A percentile compares a stretch with the other conserved stretches of the same genome.
phyloP scores from a whole-genome alignment of 129 eudicot species.

The Tanacetum coccineum region DNA sequence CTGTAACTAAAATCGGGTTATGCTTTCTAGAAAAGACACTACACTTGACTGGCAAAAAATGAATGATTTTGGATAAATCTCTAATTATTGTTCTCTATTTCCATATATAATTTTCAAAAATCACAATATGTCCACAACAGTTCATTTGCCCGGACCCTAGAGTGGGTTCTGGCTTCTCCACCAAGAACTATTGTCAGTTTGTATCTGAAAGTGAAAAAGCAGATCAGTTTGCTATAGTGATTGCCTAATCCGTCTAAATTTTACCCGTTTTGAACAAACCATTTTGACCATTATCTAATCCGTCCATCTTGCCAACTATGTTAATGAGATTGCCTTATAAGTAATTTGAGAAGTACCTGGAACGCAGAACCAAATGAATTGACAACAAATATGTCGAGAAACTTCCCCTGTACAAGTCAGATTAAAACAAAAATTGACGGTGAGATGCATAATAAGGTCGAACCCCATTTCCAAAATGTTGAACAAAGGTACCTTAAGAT shows the following conservation, averaged over 20 bases:
- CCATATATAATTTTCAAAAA: not conserved
- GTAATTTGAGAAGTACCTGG: constrained; percentile 49
- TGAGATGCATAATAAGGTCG: too few species aligned
- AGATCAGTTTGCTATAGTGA: not conserved
- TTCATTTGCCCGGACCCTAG: not conserved
- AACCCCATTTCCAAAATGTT: too few species aligned
- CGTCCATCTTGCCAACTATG: not conserved
- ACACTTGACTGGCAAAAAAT: constrained; percentile 9
- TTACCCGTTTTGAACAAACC: too few species aligned
- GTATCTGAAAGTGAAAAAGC: not conserved
- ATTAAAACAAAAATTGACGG: too few species aligned
- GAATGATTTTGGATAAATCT: not conserved
- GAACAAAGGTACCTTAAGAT: too few species aligned
- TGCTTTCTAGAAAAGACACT: too few species aligned
- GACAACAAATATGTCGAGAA: constrained; percentile 92
- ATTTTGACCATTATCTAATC: too few species aligned
- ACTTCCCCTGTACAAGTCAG: constrained; percentile 52
- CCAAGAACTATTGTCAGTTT: not conserved
- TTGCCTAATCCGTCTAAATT: too few species aligned
- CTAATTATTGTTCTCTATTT: not conserved
- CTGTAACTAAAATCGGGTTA: too few species aligned
- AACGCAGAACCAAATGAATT: constrained; percentile 91
- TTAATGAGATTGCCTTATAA: not conserved
- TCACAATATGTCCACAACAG: too few species aligned
- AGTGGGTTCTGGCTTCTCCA: not conserved